Evolutionary conservation across 257 asterid species (phyloP), one percentile per base, ranked within the genome.

Genomic region (Gentiana dahurica): DNA sequence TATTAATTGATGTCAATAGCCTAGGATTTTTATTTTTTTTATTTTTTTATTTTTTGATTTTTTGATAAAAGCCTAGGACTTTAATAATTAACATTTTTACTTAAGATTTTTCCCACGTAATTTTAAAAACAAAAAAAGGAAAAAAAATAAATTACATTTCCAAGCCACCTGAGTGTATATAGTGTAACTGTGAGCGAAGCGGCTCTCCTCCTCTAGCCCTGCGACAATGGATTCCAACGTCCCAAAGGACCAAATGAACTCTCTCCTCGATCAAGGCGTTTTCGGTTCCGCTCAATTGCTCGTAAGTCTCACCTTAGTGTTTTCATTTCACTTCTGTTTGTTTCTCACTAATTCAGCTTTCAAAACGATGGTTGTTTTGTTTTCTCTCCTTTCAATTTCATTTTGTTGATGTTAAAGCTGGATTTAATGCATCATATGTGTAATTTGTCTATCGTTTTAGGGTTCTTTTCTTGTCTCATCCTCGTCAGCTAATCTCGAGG

Each of bases 381-480:
- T 5, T 37, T 50, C 34, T 4, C n/a, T 48, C 38, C 58, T 34
- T 35, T 33, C 38, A 36, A 36, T 13, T 48, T 39, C 45, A 60
- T 43, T 34, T 47, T 51, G 43, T 57, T 9, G 7, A 37, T 37
- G 2, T 48, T 48, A 44, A 15, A 36, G 45, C 8, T 39, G 45
- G 45, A 5, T 39, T 5, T 39, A 8, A n/a, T 44, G 4, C 13
- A 4, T 34, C 2, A 38, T 51, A 33, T 5, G 8, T 45, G 36
- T 12, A 0, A 8, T 11, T 53, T 49, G 8, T 58, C 62, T 48
- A 60, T 56, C 70, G 15, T 54, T 59, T 5, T 67, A 91, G 98
- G 97, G 97, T 12, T 79, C 82, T 61, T 91, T 91, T 81, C 93
- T 93, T 69, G 86, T 85, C 65, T 81, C 98, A 1, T 91, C 96